phyloP scores from a whole-genome alignment of 352 stramenopile genomes.

The Globisporangium ultimum region DNA sequence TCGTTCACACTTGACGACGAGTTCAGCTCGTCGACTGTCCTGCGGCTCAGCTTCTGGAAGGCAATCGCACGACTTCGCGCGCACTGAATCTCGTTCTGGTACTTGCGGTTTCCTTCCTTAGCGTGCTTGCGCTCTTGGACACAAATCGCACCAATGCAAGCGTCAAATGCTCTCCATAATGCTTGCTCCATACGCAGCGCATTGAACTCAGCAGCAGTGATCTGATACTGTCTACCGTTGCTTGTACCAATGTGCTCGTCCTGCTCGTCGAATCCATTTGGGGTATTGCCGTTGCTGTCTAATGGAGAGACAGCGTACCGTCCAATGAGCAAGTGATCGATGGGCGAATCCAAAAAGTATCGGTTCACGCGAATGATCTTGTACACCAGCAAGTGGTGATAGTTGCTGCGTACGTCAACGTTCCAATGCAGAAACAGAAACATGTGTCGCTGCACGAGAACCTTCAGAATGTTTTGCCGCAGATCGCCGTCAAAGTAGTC shows the following conservation, averaged over 20 bases:
- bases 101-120: conserved; percentile 54
- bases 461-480: conserved; percentile 61
- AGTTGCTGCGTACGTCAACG: conserved; percentile 56
- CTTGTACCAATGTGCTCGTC: conserved; percentile 10
- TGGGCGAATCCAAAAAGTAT: conserved; percentile 57
- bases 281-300: conserved; percentile 21
- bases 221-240: conserved; percentile 7
- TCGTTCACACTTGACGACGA: conserved; percentile 44
- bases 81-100: conserved; percentile 48
- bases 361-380: conserved; percentile 55
- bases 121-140: conserved; percentile 52
- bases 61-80: conserved; percentile 45
- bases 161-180: conserved; percentile 75
- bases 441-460: conserved; percentile 75
- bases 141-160: conserved; percentile 58
- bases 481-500: conserved; percentile 71
- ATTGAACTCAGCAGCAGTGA: conserved; percentile 44
- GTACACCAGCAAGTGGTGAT: conserved; percentile 78
- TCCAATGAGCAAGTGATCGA: conserved; percentile 66
- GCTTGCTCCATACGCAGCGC: conserved; percentile 57
- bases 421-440: conserved; percentile 80
- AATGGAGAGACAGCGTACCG: conserved; percentile 39
- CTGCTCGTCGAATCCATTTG: conserved; percentile 29
- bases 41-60: conserved; percentile 51
- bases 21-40: conserved; percentile 32